Evolutionary conservation across 352 stramenopile genomes (phyloP).

Genomic region (Phytophthora sojae): DNA sequence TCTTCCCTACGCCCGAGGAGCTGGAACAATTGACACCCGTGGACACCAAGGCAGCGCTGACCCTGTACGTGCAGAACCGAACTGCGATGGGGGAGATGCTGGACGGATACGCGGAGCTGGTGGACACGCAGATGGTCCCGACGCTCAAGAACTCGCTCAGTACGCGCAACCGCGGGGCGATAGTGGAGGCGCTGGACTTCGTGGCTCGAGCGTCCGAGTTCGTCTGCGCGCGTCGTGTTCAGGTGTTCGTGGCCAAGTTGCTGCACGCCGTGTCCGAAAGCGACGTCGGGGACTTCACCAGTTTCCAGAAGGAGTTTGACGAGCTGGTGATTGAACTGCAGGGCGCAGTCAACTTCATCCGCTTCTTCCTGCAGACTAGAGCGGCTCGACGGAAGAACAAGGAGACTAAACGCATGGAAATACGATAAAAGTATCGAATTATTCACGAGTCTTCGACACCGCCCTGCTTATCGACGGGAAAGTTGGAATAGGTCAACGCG

Average conservation of each 20-base stretch:
- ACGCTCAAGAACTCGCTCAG: conserved; percentile 49
- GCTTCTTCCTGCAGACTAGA: conserved; percentile 36
- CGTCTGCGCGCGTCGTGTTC: conserved; percentile 68
- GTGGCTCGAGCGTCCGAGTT: conserved; percentile 72
- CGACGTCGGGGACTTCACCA: conserved; percentile 38
- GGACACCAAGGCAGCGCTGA: conserved; percentile 59
- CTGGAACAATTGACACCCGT: conserved; percentile 65
- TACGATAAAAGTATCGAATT: neutral
- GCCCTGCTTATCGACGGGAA: neutral
- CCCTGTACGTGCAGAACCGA: conserved; percentile 71
- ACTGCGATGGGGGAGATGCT: conserved; percentile 74
- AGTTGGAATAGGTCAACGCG: conserved; percentile 22
- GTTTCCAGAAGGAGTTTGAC: conserved; percentile 36
- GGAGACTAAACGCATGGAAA: neutral
- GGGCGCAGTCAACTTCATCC: conserved; percentile 34
- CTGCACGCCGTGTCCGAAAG: conserved; percentile 64
- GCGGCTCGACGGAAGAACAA: conserved; percentile 22
- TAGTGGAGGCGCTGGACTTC: conserved; percentile 79
- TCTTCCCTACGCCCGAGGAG: conserved; percentile 62
- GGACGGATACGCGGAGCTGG: conserved; percentile 68
- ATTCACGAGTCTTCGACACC: neutral
- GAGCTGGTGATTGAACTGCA: conserved; percentile 35
- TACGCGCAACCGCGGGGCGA: conserved; percentile 46
- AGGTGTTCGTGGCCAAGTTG: conserved; percentile 69
- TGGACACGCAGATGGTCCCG: conserved; percentile 57